These are phyloP conservation scores for Lepidium didymum DNA, from an alignment of 345 rosid genomes.

Conservation along the genomic window DNA sequence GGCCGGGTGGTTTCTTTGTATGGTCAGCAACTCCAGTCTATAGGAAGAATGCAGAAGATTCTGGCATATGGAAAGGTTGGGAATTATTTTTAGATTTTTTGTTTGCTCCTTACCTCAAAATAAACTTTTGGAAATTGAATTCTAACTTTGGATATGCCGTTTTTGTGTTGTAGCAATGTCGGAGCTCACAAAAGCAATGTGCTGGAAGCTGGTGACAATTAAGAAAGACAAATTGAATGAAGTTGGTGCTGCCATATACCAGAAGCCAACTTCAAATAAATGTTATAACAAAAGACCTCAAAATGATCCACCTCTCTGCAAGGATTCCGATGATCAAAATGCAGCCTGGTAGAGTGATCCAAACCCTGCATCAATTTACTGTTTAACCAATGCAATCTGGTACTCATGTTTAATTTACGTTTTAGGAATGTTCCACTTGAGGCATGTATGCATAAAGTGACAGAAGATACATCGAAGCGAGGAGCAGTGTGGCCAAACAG, in stretches of 20 bases:
- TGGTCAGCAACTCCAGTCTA: constrained; percentile 98
- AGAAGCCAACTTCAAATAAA: constrained; percentile 57
- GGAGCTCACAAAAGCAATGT: constrained; percentile 57
- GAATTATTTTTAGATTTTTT: neutral
- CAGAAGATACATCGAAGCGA: constrained; percentile 43
- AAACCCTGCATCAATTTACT: neutral
- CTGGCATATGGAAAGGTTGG: constrained; percentile 81
- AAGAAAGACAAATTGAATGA: constrained; percentile 50
- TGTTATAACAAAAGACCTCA: constrained; percentile 51
- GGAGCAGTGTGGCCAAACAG: constrained; percentile 67
- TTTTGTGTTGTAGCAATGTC: constrained; percentile 52
- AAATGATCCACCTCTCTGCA: constrained; percentile 56
- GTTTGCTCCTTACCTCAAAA: neutral
- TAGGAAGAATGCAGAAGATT: constrained; percentile 66
- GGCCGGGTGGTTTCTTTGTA: constrained; percentile 93
- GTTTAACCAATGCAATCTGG: neutral
- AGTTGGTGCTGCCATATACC: constrained; percentile 62
- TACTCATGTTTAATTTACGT: neutral
- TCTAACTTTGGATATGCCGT: constrained; percentile 7
- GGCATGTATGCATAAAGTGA: constrained; percentile 76
- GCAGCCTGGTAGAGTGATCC: constrained; percentile 54
- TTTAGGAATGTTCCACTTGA: constrained; percentile 68
- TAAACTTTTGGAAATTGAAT: neutral
- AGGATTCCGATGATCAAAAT: constrained; percentile 62
- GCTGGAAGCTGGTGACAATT: constrained; percentile 59